Evolutionary conservation across 345 rosid genomes (phyloP).

Genomic region (Pugionium dolabratum): DNA sequence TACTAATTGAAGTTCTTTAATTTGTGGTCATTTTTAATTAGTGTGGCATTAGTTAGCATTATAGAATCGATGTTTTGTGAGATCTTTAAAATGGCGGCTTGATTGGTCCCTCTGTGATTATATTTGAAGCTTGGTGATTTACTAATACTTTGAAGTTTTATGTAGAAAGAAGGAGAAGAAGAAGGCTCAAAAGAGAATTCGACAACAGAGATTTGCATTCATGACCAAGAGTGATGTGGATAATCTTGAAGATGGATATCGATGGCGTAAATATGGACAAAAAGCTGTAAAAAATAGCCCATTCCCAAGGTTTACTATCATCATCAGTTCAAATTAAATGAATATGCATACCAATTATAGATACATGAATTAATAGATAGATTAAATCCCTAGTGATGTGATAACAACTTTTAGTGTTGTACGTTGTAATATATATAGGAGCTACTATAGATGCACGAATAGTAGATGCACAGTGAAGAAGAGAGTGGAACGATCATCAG

Average conservation of each 20-base stretch:
- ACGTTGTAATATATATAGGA: constrained; percentile 47
- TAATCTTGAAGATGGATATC: constrained; percentile 95
- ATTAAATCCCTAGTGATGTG: neutral
- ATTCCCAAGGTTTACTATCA: constrained; percentile 61
- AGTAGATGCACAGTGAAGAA: constrained; percentile 93
- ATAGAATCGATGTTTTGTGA: neutral
- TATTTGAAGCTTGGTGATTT: neutral
- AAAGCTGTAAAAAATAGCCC: constrained; percentile 95
- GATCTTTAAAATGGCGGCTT: neutral
- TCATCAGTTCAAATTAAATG: too few species aligned
- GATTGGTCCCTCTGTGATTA: constrained; percentile 3
- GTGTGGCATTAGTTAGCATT: neutral
- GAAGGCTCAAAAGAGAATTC: constrained; percentile 78
- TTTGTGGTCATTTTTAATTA: neutral
- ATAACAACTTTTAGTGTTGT: neutral
- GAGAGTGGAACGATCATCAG: constrained; percentile 91
- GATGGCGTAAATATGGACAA: constrained; percentile 91
- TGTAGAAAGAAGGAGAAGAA: constrained; percentile 69
- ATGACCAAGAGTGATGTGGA: constrained; percentile 94
- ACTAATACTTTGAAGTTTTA: constrained; percentile 10
- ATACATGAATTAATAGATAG: too few species aligned
- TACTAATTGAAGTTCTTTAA: neutral
- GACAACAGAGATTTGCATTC: constrained; percentile 88
- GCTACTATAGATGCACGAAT: constrained; percentile 95
- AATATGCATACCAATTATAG: too few species aligned